Conservation (phyloP, 148 eudicot genomes). For the Vaccinium darrowii region DNA sequence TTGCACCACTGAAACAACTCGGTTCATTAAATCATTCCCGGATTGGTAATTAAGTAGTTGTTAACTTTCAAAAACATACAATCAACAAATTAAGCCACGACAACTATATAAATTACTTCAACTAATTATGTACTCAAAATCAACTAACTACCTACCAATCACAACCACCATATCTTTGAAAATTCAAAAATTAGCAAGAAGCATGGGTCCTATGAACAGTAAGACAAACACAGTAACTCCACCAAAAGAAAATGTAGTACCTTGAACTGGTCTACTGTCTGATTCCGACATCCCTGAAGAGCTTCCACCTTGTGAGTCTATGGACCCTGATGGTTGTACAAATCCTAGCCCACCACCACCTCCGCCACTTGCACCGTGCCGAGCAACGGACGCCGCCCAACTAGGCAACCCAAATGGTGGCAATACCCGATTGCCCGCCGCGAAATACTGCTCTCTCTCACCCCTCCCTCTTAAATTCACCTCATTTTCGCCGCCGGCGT, state of each 20-base stretch:
- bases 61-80: neutral
- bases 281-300: conserved; percentile 70
- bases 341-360: conserved; percentile 30
- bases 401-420: conserved; percentile 34
- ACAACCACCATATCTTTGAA: neutral
- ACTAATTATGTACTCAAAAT: neutral
- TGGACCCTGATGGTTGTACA: conserved; percentile 32
- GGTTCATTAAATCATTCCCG: no score
- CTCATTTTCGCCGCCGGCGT: conserved; percentile 31
- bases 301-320: conserved; percentile 72
- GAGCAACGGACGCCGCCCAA: conserved; percentile 23
- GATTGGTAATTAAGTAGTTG: no score
- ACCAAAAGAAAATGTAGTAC: conserved; percentile 28
- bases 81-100: neutral
- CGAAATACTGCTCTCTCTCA: conserved; percentile 44
- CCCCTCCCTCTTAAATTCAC: conserved; percentile 50
- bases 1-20: no score
- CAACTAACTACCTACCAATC: neutral
- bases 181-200: neutral
- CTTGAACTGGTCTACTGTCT: conserved; percentile 61
- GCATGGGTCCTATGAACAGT: neutral
- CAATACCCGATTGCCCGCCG: conserved; percentile 27
- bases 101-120: neutral
- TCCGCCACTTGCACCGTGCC: conserved; percentile 6
- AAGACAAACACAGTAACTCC: neutral